Conservation (phyloP, 306 rosid species). For the Dicorynia guianensis region DNA sequence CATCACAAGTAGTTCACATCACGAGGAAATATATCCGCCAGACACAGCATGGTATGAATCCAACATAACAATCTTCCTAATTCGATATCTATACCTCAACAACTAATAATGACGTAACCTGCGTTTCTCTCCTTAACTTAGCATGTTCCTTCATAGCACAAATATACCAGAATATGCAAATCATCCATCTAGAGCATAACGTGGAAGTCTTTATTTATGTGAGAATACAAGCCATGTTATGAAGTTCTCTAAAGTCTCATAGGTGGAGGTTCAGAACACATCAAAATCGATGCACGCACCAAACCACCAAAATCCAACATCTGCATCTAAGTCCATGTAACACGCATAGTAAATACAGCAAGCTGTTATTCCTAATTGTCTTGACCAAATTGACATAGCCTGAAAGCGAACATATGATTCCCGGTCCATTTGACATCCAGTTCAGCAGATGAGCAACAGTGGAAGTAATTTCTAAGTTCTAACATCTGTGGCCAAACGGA, state of each 20-base stretch:
- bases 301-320: conserved; percentile 7
- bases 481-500: no score
- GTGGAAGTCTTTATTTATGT: not conserved
- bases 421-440: no score
- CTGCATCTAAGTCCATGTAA: conserved; percentile 16
- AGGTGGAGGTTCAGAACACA: conserved; percentile 23
- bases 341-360: not conserved
- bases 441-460: no score
- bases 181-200: not conserved
- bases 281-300: conserved; percentile 2
- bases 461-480: no score
- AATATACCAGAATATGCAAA: conserved; percentile 15
- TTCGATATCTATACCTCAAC: not conserved
- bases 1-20: not conserved
- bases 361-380: not conserved
- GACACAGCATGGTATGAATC: conserved; percentile 19
- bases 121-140: conserved; percentile 22
- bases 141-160: conserved; percentile 1
- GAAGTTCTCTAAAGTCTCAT: conserved; percentile 15
- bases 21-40: not conserved
- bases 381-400: not conserved
- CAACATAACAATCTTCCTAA: not conserved
- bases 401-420: not conserved
- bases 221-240: conserved; percentile 2
- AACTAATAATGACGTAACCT: conserved; percentile 8